Evolutionary conservation across 2,329 filamentous ascomycete species (phyloP), one percentile per base, ranked within the genome.

Genomic region (Orbilia brochopaga): DNA sequence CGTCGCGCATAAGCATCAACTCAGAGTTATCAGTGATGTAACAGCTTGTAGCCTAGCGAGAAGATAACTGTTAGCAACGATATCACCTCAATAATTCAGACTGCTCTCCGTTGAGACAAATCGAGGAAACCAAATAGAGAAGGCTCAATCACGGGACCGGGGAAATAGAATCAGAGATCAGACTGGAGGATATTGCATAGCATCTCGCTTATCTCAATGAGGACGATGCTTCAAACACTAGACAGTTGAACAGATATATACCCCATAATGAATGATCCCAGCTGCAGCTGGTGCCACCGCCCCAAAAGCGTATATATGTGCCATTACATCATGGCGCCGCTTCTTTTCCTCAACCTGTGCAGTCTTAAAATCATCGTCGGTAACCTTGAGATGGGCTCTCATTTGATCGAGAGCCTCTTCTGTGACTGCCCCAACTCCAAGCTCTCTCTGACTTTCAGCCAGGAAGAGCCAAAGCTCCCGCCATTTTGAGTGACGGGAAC

Each of bases 391-490:
- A 72, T 92, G 84, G n/a, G 86, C 85, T 74, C 85, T 83, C 85
- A 96, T 90, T 80, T 92, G 85, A 69, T 87, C 84, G 58, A 97
- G 82, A 7, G 92, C 92, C 77, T 93, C 86, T 19, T 84, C 79
- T 13, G 85, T 87, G 78, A 96, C 92, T 50, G 81, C 78, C 7
- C 85, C 82, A 52, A 96, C 85, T 1, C 91, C 91, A 1, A 96
- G 85, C 79, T 92, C 89, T 79, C 87, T 88, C 82, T 96, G 89
- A 8, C 85, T 83, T 82, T 96, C 88, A 23, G 92, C 92, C 10
- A 96, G 88, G 81, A 85, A 87, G 50, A 93, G 82, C 92, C 92
- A 97, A 17, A 96, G 86, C 79, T 90, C 85, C 74, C 92, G 87
- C 91, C 91, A 95, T 62, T 87, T 91, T 46, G 86, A 88, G 79